Percentiles rank a stretch among this genome's conserved stretches.
Conservation (phyloP, 352 stramenopile genomes). For the Pythium coloratum region DNA sequence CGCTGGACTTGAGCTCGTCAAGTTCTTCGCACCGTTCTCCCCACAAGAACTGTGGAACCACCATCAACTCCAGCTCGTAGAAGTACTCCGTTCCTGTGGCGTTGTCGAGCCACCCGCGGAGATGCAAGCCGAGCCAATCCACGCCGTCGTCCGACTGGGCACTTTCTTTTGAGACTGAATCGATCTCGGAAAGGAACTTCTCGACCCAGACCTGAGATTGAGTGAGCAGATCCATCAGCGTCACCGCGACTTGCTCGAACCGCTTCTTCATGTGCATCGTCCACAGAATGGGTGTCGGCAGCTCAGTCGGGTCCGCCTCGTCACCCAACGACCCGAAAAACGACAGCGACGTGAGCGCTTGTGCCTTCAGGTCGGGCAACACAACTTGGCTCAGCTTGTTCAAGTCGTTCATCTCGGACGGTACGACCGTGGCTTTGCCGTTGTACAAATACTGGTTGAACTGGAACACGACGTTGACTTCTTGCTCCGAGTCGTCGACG, state of each 20-base stretch:
- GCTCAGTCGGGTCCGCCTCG: slow-evolving; percentile 1
- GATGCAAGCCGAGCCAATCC: slow-evolving; percentile 38
- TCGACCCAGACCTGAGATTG: slow-evolving; percentile 58
- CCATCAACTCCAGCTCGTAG: slow-evolving; percentile 55
- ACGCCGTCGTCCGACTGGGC: slow-evolving; percentile 10
- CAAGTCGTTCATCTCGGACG: slow-evolving; percentile 40
- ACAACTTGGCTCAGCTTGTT: slow-evolving; percentile 36
- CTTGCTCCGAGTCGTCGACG: slow-evolving; percentile 25
- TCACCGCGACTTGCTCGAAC: slow-evolving; percentile 34
- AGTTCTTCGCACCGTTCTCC: slow-evolving; percentile 20
- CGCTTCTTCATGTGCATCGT: slow-evolving; percentile 20
- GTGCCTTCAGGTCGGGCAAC: slow-evolving; percentile 44
- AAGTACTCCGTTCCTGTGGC: slow-evolving; percentile 53
- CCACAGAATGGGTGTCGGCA: slow-evolving; percentile 12
- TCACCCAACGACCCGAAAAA: slow-evolving; percentile 24
- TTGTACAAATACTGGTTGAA: slow-evolving; percentile 69
- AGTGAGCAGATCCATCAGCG: slow-evolving; percentile 43
- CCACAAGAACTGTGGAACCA: slow-evolving; percentile 16
- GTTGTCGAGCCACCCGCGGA: slow-evolving; percentile 55
- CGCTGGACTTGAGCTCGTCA: slow-evolving; percentile 15
- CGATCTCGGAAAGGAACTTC: slow-evolving; percentile 49
- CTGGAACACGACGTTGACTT: slow-evolving; percentile 48
- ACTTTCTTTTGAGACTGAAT: slow-evolving; percentile 31
- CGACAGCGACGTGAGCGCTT: slow-evolving; percentile 33
- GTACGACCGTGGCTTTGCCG: slow-evolving; percentile 31